Base-by-base conservation (phyloP, 2,329 filamentous ascomycete genomes). In the Colletotrichum aenigma region DNA sequence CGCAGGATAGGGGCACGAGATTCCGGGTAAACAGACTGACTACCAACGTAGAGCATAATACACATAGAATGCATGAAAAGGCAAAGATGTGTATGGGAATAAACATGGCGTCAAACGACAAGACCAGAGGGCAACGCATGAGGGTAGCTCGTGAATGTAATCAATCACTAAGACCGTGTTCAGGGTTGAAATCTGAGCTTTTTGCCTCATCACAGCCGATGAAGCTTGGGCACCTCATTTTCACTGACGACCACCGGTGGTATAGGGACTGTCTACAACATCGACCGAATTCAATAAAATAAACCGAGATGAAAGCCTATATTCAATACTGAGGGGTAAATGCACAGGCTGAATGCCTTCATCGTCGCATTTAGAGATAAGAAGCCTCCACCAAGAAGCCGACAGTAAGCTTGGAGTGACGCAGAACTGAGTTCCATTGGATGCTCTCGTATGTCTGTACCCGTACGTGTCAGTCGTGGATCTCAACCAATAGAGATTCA, bases 381-480 rank as follows among this genome's bases (percentile, higher is more conserved):
- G 58, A 83, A 16, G 81, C 79, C 72, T 84, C 83, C 18, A 84
- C 81, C 12, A 84, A 76, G 76, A 83, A 84, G 16, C 82, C 83
- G 28, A 83, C 78, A 1, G 82, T 84, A 21, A 84, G 80, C 78
- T 81, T 80, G 67, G 79, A 72, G 74, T 82, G 81, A 6, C 80
- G 80, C 24, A 80, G 76, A 34, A 81, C 73, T n/a, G 79, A 55
- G 78, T 75, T 38, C 74, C 74, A 76, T n/a, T 75, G 71, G 15
- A 76, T 80, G 60, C 78, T 82, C 3, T 74, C 74, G 56, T 81
- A 80, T 10, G 81, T 71, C 81, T 76, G 28, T 80, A 62, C 3
- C 4, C n/a, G 4, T 18, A 10, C 55, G 28, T 21, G 21, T 7
- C 4, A 3, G 48, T 77, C 24, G 76, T 28, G 15, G 16, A 7